phyloP scores from a whole-genome alignment of 2,329 filamentous ascomycete genomes.

The Aspergillus sp. region DNA sequence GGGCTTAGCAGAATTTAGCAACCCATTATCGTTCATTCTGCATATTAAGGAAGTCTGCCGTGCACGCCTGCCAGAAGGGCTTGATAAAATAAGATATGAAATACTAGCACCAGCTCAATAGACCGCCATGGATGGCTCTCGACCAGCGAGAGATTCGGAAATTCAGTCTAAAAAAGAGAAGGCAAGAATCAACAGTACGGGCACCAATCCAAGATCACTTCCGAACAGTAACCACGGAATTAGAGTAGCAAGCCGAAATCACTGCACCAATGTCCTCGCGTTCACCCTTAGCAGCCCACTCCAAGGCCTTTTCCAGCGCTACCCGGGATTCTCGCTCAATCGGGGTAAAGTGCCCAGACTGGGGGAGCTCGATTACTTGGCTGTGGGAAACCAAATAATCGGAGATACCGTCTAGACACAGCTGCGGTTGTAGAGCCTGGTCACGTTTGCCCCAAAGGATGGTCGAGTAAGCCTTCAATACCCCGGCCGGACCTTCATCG shows the following conservation, averaged over 20 bases:
- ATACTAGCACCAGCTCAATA: no score
- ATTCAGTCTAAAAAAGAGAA: no score
- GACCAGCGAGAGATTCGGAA: no score
- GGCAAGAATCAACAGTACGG: no score
- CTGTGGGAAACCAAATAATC: slow-evolving; percentile 45
- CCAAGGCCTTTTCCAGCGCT: slow-evolving; percentile 35
- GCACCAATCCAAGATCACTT: slow-evolving; percentile 15
- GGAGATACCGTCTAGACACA: slow-evolving; percentile 46
- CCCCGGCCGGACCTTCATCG: slow-evolving; percentile 37
- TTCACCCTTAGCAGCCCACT: slow-evolving; percentile 34
- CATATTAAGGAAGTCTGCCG: no score
- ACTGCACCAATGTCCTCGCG: slow-evolving; percentile 25
- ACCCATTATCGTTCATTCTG: no score
- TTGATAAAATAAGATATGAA: no score
- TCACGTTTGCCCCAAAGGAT: slow-evolving; percentile 49
- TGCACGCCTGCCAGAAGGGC: no score
- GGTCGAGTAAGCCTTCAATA: slow-evolving; percentile 45
- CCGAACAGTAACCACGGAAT: slow-evolving; percentile 22
- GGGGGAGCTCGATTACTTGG: slow-evolving; percentile 43
- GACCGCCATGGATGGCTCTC: no score
- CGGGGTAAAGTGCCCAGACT: slow-evolving; percentile 48
- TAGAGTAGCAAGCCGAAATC: slow-evolving; percentile 25
- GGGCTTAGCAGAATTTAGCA: no score
- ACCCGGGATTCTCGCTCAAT: slow-evolving; percentile 38
- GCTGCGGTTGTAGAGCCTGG: slow-evolving; percentile 40